A percentile compares a stretch with the other conserved stretches of the same genome.
Evolutionary conservation across 306 rosid genomes (phyloP).

Genomic region (Castanea mollissima): DNA sequence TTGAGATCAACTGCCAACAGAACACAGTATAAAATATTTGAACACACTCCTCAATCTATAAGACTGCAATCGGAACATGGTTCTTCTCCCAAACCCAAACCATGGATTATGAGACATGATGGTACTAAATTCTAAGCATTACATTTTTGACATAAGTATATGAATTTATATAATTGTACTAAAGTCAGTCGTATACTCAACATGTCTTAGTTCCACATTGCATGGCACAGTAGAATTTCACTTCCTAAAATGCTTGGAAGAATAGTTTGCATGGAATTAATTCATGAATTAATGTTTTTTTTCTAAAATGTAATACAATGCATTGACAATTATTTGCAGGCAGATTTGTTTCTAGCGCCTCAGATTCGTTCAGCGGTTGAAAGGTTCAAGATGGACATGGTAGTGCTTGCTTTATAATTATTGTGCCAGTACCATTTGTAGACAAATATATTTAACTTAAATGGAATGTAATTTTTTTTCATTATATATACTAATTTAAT

Average conservation of each 20-base stretch:
- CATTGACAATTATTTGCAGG: slow-evolving; percentile 54
- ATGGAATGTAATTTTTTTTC: background rate
- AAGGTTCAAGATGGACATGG: slow-evolving; percentile 60
- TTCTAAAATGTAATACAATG: background rate
- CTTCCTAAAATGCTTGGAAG: background rate
- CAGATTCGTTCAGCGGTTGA: slow-evolving; percentile 45
- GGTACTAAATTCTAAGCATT: background rate
- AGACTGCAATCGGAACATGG: background rate
- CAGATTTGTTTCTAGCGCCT: slow-evolving; percentile 86
- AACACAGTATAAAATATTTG: background rate
- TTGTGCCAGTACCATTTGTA: background rate
- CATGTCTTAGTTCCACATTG: background rate
- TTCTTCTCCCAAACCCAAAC: background rate
- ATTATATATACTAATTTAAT: background rate
- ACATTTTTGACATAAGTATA: background rate
- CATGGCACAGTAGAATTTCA: background rate
- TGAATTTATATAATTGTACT: background rate
- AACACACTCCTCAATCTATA: background rate
- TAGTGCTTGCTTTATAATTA: slow-evolving; percentile 24
- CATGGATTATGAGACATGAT: background rate
- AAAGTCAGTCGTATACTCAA: background rate
- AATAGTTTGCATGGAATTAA: background rate
- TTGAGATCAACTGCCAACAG: too few relatives aligned
- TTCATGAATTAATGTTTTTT: background rate
- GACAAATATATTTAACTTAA: background rate